Base-by-base conservation (phyloP, 257 asterid genomes). In the Verbascum thapsus region DNA sequence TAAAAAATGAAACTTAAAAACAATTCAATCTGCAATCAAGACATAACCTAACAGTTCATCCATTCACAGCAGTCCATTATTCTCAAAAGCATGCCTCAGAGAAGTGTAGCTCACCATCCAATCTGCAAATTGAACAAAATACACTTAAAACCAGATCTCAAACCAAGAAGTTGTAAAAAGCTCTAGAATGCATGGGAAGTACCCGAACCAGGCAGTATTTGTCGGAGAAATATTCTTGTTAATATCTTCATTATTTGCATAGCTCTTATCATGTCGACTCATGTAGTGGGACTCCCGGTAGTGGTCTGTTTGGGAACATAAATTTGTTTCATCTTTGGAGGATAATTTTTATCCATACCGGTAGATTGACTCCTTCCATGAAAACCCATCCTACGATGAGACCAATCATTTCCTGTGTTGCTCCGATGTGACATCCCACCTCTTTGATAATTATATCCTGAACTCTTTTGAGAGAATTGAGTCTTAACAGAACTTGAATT, bases 251-350 rank as follows among this genome's bases (percentile, higher is more conserved):
- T 18, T 6, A 41, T 6, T 15, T 8, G 64, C 64, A 38, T 32
- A 22, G 20, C 26, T 38, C 66, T 26, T 67, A 37, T 32, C 30
- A 11, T 32, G 59, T 15, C 35, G 32, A 39, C 66, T 87, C 85
- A 84, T 37, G 81, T 72, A 51, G 76, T 69, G 17, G 84, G 53
- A 69, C 77, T 75, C 39, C 76, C 88, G 45, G 65, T 74, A 11
- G 77, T 35, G 61, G 82, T 67, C 68, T 90, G 97, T 74, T 89
- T 92, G 30, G 94, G 95, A 50, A 92, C 99, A 45, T 92, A 89
- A 66, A 92, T 81, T 74, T 89, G 99, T 69, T 87, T 89, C 76
- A 89, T 68, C 83, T 83, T 92, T 7, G 84, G 42, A 15, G 85
- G 76, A 53, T 77, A 82, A 11, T 83, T 88, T 78, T 72, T 87